phyloP scores from a whole-genome alignment of 2,329 filamentous ascomycete species.

The Phaeosphaeria sp. region DNA sequence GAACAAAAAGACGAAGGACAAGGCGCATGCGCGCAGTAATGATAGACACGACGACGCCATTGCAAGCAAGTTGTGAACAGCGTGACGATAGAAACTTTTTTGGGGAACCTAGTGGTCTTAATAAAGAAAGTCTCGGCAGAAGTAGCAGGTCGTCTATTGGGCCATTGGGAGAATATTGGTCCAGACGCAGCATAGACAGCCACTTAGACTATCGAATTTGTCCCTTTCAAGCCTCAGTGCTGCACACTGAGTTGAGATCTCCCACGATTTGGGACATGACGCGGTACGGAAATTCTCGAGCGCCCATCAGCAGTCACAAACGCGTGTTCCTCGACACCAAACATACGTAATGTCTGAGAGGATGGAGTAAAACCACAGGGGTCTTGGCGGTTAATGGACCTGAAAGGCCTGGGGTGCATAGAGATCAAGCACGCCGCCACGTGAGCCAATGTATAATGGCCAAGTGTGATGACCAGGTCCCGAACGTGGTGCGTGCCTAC shows the following conservation, averaged over 20 bases:
- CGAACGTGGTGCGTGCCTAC: conserved; percentile 5
- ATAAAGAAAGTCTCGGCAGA: conserved; percentile 42
- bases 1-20: conserved; percentile 31
- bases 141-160: conserved; percentile 31
- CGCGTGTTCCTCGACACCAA: conserved; percentile 19
- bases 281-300: conserved; percentile 17
- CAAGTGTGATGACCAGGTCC: not conserved
- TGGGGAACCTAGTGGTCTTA: conserved; percentile 35
- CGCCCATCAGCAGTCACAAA: conserved; percentile 14
- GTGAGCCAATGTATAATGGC: conserved; percentile 25
- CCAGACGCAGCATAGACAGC: conserved; percentile 34
- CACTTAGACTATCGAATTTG: conserved; percentile 41
- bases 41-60: conserved; percentile 36
- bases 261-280: conserved; percentile 23
- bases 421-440: conserved; percentile 21
- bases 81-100: conserved; percentile 24
- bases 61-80: conserved; percentile 22
- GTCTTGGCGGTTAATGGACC: conserved; percentile 30
- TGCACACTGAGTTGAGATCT: conserved; percentile 5
- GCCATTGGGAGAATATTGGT: conserved; percentile 25
- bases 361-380: conserved; percentile 20
- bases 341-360: conserved; percentile 17
- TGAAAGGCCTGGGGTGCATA: conserved; percentile 4
- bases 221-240: conserved; percentile 21
- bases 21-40: conserved; percentile 31